Percentiles rank a stretch among this genome's conserved stretches.
Evolutionary conservation across 169 alveolate genomes (phyloP).

Genomic region (Plasmodium gonderi): DNA sequence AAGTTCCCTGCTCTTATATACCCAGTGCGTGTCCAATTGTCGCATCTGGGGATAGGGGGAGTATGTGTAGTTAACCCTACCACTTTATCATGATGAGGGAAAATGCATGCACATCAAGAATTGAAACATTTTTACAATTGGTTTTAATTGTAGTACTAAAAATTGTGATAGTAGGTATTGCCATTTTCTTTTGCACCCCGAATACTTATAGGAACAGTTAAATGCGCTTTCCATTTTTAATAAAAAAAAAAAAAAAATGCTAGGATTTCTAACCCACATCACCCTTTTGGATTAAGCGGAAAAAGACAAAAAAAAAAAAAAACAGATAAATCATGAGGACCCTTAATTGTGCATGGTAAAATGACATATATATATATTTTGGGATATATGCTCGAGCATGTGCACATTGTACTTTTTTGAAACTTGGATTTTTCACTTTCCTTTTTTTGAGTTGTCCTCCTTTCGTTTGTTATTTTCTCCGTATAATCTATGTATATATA

Average conservation of each 20-base stretch:
- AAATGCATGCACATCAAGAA: background rate
- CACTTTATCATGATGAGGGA: background rate
- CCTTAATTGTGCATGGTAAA: background rate
- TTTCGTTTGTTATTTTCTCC: background rate
- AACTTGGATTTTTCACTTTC: background rate
- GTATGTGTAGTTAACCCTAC: background rate
- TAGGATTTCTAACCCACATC: background rate
- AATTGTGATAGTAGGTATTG: background rate
- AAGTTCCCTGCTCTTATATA: background rate
- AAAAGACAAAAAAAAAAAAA: background rate
- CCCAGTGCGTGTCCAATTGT: no score
- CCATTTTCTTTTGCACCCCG: background rate
- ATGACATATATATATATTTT: background rate
- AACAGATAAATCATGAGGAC: background rate
- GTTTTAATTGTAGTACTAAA: background rate
- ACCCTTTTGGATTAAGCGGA: background rate
- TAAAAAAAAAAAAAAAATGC: background rate
- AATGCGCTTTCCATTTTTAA: background rate
- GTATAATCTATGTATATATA: background rate
- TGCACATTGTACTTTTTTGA: background rate
- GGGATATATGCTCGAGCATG: background rate
- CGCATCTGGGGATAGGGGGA: background rate
- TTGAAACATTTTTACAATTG: background rate
- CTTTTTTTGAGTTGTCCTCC: background rate
- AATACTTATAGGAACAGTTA: background rate